Percentiles rank a stretch among this genome's conserved stretches.
Evolutionary conservation across 306 rosid species (phyloP).

Genomic region (Herpetospermum pedunculosum): DNA sequence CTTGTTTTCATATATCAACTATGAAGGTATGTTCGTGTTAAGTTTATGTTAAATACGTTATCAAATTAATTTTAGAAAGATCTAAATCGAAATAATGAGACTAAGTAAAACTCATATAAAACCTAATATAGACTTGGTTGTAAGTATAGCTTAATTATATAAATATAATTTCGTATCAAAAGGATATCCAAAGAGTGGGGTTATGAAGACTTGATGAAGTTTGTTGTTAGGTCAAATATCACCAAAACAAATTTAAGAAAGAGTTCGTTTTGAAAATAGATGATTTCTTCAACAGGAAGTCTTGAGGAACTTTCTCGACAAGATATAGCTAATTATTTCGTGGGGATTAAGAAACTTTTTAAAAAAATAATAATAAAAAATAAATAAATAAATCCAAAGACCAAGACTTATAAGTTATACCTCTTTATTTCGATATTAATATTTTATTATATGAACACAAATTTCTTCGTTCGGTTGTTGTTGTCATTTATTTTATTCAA

Average conservation of each 20-base stretch:
- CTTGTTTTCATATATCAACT: too few relatives aligned
- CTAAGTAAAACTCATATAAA: too few relatives aligned
- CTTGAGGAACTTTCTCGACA: neutral
- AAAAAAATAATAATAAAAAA: neutral
- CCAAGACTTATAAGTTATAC: slow-evolving; percentile 7
- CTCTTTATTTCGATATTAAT: neutral
- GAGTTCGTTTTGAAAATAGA: neutral
- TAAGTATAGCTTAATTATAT: neutral
- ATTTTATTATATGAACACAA: neutral
- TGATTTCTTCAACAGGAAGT: slow-evolving; percentile 1
- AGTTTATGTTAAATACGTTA: too few relatives aligned
- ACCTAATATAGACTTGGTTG: too few relatives aligned
- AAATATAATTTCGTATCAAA: neutral
- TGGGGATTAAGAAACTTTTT: neutral
- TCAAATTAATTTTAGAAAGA: too few relatives aligned
- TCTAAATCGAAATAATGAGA: too few relatives aligned
- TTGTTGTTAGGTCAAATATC: neutral
- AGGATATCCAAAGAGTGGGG: neutral
- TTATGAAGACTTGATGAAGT: neutral
- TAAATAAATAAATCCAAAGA: neutral
- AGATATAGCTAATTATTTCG: neutral
- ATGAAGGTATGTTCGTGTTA: too few relatives aligned
- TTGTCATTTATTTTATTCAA: too few relatives aligned
- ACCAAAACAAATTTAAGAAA: neutral
- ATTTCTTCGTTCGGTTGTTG: too few relatives aligned